Conservation (phyloP, 495 filamentous ascomycete species). For the Aspergillus panamensis region DNA sequence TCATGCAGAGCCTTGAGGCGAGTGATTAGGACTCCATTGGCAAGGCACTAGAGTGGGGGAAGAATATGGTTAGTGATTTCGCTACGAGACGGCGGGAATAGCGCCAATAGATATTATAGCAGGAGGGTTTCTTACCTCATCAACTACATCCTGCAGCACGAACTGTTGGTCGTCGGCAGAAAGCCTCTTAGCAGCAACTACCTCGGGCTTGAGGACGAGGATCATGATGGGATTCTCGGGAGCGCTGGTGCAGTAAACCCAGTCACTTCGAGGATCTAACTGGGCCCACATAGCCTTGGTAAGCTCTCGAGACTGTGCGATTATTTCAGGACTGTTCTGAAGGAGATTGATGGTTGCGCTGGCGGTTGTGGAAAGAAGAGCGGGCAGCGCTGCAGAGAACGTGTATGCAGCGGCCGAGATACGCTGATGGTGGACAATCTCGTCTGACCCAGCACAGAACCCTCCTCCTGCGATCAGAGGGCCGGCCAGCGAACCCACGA, state of each 20-base stretch:
- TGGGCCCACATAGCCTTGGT: constrained; percentile 78
- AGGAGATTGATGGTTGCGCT: constrained; percentile 82
- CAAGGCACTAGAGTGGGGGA: constrained; percentile 51
- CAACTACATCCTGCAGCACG: constrained; percentile 82
- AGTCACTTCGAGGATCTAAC: constrained; percentile 89
- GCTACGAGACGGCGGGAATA: not conserved
- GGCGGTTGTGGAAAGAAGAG: constrained; percentile 90
- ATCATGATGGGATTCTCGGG: constrained; percentile 84
- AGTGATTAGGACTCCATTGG: constrained; percentile 84
- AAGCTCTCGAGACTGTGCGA: constrained; percentile 73
- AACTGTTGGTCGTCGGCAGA: constrained; percentile 74
- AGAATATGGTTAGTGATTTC: constrained; percentile 8
- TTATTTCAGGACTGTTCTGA: constrained; percentile 75
- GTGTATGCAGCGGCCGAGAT: constrained; percentile 88
- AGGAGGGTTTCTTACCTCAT: constrained; percentile 64
- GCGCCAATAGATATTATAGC: not conserved
- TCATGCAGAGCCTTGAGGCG: constrained; percentile 74
- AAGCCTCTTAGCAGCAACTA: constrained; percentile 65
- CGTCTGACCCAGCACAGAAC: constrained; percentile 85
- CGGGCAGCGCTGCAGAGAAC: constrained; percentile 90
- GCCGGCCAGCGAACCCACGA: constrained; percentile 87
- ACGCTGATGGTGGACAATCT: constrained; percentile 93
- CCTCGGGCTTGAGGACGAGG: constrained; percentile 79
- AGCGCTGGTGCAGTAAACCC: constrained; percentile 78
- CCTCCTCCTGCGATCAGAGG: constrained; percentile 89